phyloP scores from a whole-genome alignment of 371 early-diverging fungal species.

The Mortierella polycephala region DNA sequence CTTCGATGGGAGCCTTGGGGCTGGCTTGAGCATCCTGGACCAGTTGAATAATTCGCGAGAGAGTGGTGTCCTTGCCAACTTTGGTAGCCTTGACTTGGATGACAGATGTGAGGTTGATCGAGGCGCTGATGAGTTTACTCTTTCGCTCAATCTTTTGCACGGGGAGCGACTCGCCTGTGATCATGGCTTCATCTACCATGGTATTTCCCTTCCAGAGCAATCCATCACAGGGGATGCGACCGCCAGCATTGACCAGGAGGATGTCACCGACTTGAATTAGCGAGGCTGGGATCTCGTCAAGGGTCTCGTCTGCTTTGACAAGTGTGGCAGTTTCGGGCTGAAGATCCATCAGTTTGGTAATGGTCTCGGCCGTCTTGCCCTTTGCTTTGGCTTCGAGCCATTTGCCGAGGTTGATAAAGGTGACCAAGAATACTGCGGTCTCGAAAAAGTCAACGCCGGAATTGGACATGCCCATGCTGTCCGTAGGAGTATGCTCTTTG shows the following conservation, averaged over 20 bases:
- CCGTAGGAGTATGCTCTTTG: not conserved
- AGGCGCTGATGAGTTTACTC: constrained; percentile 67
- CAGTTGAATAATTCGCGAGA: constrained; percentile 71
- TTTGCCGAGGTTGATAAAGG: constrained; percentile 76
- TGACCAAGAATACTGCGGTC: constrained; percentile 72
- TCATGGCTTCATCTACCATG: constrained; percentile 81
- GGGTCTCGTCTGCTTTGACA: constrained; percentile 50
- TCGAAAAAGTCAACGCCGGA: constrained; percentile 67
- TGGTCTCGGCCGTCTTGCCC: constrained; percentile 75
- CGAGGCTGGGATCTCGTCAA: constrained; percentile 41
- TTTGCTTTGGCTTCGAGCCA: constrained; percentile 79
- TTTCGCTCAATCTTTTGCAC: constrained; percentile 66
- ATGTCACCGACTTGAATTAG: constrained; percentile 67
- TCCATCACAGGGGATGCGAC: constrained; percentile 77
- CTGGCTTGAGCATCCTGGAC: constrained; percentile 77
- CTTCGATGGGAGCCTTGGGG: constrained; percentile 74
- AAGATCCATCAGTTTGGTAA: constrained; percentile 74
- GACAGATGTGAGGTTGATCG: constrained; percentile 66
- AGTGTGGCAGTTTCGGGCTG: constrained; percentile 73
- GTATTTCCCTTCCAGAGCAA: constrained; percentile 66
- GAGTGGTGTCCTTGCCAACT: constrained; percentile 69
- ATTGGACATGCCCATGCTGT: constrained; percentile 17
- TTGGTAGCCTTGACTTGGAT: constrained; percentile 67
- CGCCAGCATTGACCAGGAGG: constrained; percentile 73
- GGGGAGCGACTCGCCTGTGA: constrained; percentile 87